Percentiles rank a stretch among this genome's conserved stretches.
Evolutionary conservation across 805 yeast genomes (phyloP).

Genomic region (Scheffersomyces coipomensis): DNA sequence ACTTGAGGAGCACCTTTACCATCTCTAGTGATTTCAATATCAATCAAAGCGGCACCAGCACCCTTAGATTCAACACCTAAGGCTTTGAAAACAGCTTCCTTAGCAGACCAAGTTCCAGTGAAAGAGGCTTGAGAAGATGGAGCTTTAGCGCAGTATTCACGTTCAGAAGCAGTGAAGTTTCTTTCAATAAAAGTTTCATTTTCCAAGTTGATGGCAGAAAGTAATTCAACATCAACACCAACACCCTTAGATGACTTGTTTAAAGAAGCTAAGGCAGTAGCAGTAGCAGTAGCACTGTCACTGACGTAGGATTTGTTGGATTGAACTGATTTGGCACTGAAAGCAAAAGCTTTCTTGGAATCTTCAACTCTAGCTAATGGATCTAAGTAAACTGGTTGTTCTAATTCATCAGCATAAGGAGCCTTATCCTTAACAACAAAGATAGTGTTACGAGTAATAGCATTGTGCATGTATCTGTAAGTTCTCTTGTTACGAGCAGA

Average conservation of each 20-base stretch:
- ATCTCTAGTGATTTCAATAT: conserved; percentile 81
- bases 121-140: conserved; percentile 83
- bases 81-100: conserved; percentile 98
- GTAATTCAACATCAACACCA: conserved; percentile 96
- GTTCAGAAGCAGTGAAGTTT: conserved; percentile 84
- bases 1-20: conserved; percentile 82
- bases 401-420: conserved; percentile 88
- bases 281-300: conserved; percentile 54
- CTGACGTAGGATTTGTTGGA: conserved; percentile 42
- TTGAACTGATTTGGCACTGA: conserved; percentile 53
- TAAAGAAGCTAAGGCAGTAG: conserved; percentile 56
- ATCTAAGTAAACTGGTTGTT: conserved; percentile 88
- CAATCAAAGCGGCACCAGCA: conserved; percentile 90
- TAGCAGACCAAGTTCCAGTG: conserved; percentile 99
- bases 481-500: conserved; percentile 81
- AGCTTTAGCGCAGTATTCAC: conserved; percentile 70
- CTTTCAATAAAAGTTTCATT: conserved; percentile 90
- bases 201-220: conserved; percentile 76
- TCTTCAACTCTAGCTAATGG: conserved; percentile 80
- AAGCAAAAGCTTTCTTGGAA: conserved; percentile 43
- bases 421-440: conserved; percentile 91
- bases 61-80: conserved; percentile 87
- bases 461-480: conserved; percentile 93
- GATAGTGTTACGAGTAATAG: conserved; percentile 85
- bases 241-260: conserved; percentile 67